Evolutionary conservation across 2,329 filamentous ascomycete genomes (phyloP).

Genomic region (Claviceps citrina): DNA sequence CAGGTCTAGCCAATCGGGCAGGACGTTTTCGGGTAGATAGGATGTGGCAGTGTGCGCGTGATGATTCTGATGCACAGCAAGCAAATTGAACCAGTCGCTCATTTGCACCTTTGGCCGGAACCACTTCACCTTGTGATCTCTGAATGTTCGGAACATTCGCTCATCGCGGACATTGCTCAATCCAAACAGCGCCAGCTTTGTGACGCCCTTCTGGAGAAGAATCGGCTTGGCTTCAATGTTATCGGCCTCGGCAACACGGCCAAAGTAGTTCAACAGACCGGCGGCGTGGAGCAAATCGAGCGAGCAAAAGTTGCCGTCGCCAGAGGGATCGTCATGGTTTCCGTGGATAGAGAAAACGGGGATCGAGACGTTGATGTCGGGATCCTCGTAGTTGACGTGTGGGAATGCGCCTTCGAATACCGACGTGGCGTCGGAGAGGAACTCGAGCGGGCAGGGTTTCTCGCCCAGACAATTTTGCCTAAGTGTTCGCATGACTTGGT

Average conservation of each 20-base stretch:
- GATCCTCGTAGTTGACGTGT: constrained; percentile 94
- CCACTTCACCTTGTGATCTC: constrained; percentile 87
- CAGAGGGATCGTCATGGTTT: constrained; percentile 96
- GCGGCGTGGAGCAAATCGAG: constrained; percentile 83
- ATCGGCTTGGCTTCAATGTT: constrained; percentile 88
- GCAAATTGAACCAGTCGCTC: constrained; percentile 86
- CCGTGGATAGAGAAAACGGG: constrained; percentile 97
- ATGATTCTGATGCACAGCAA: constrained; percentile 93
- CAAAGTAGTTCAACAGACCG: constrained; percentile 90
- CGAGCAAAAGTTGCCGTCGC: constrained; percentile 81
- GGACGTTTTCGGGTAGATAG: constrained; percentile 86
- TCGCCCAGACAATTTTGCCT: constrained; percentile 88
- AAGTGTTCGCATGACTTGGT: constrained; percentile 89
- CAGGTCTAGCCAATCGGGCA: constrained; percentile 81
- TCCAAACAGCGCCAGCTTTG: constrained; percentile 84
- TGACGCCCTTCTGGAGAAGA: constrained; percentile 80
- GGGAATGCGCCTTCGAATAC: constrained; percentile 82
- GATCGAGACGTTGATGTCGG: constrained; percentile 92
- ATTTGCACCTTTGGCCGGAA: constrained; percentile 69
- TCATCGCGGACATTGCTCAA: constrained; percentile 95
- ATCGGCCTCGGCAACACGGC: constrained; percentile 78
- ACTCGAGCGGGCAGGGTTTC: constrained; percentile 88
- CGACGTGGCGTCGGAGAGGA: constrained; percentile 82
- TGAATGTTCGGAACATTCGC: constrained; percentile 81
- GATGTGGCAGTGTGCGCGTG: constrained; percentile 79